Evolutionary conservation across 1,284 basidiomycete genomes (phyloP).

Genomic region (Ustilago esculenta): DNA sequence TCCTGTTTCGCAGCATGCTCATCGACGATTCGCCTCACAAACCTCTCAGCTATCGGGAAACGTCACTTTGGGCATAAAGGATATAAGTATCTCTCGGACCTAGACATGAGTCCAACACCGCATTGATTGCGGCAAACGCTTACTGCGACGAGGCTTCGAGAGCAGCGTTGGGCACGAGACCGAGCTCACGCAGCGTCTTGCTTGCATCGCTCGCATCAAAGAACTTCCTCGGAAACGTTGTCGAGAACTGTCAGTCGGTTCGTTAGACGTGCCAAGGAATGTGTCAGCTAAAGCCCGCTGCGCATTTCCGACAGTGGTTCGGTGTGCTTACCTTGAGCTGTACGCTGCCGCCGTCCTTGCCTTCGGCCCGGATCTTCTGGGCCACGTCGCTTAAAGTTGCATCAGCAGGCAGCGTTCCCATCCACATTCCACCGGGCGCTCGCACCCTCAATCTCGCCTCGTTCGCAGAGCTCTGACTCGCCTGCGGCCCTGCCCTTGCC

Average conservation of each 20-base stretch:
- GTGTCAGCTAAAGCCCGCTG: no score
- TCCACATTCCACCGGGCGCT: constrained; percentile 60
- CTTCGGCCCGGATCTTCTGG: constrained; percentile 47
- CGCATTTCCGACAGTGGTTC: no score
- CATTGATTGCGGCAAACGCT: background rate
- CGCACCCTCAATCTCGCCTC: constrained; percentile 62
- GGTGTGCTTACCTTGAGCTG: constrained; percentile 49
- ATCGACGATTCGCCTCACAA: no score
- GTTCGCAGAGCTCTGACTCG: constrained; percentile 40
- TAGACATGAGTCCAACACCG: no score
- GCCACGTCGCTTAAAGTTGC: constrained; percentile 54
- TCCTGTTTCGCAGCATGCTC: no score
- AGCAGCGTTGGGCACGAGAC: constrained; percentile 64
- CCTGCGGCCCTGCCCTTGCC: constrained; percentile 31
- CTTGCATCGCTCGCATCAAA: constrained; percentile 52
- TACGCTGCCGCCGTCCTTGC: constrained; percentile 45
- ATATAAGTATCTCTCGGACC: no score
- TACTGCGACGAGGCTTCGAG: constrained; percentile 54
- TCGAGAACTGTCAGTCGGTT: constrained; percentile 63
- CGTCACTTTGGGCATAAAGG: no score
- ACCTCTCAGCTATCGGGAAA: no score
- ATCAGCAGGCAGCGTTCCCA: constrained; percentile 56
- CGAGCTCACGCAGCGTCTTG: constrained; percentile 62
- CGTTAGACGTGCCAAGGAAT: no score
- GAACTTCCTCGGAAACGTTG: constrained; percentile 62